phyloP scores from a whole-genome alignment of 2,329 filamentous ascomycete genomes.

The Paradendryphiella salina region DNA sequence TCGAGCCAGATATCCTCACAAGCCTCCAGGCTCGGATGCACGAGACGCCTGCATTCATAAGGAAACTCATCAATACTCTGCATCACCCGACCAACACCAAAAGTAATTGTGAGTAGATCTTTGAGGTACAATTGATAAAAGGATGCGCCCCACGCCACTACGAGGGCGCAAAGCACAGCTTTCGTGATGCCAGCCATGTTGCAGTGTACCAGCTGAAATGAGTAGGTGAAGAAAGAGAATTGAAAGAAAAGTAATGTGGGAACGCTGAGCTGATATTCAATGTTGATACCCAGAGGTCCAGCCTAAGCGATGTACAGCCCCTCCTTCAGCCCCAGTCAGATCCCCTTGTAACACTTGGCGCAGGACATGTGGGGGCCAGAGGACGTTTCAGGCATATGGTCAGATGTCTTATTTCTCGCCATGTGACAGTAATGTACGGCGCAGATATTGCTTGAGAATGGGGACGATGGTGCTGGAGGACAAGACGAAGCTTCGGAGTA shows the following conservation, averaged over 20 bases:
- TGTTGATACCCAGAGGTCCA: slow-evolving; percentile 10
- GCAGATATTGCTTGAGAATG: not conserved
- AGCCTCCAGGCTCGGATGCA: slow-evolving; percentile 31
- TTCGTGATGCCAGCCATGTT: slow-evolving; percentile 18
- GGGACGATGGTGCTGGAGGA: not conserved
- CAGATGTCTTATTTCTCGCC: not conserved
- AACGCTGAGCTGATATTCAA: slow-evolving; percentile 8
- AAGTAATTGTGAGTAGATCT: slow-evolving; percentile 25
- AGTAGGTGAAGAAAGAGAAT: not conserved
- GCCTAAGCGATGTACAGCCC: slow-evolving; percentile 5
- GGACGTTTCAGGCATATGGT: slow-evolving; percentile 2
- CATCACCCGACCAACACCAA: slow-evolving; percentile 34
- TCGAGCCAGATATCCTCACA: slow-evolving; percentile 43
- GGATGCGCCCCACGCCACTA: slow-evolving; percentile 30
- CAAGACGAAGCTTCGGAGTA: not conserved
- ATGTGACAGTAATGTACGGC: not conserved
- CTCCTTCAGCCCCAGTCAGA: not conserved
- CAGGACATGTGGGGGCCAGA: slow-evolving; percentile 7
- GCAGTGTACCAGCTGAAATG: not conserved
- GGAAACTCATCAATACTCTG: slow-evolving; percentile 38
- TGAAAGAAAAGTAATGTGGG: not conserved
- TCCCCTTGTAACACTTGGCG: not conserved
- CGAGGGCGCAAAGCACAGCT: slow-evolving; percentile 22
- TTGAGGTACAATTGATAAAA: slow-evolving; percentile 36
- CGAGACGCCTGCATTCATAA: slow-evolving; percentile 29